A percentile compares a stretch with the other conserved stretches of the same genome.
Conservation (phyloP, 805 yeast genomes). For the Lachancea dasiensis region DNA sequence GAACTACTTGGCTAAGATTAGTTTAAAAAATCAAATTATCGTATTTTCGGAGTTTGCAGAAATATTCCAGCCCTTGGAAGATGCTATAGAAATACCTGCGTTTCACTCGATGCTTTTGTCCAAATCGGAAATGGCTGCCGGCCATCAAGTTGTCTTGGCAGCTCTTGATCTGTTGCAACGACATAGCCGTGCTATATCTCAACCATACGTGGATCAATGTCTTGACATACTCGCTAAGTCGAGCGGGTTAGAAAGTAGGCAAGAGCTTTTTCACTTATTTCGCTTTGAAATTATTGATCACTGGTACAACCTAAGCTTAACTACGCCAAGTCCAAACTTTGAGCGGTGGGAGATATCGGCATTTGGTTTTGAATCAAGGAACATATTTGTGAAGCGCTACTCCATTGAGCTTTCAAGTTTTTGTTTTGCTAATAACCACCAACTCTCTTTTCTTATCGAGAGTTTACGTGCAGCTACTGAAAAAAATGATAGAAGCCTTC, state of each 20-base stretch:
- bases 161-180: constrained; percentile 14
- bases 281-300: constrained; percentile 19
- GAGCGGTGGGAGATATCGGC: constrained; percentile 17
- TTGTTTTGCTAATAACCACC: constrained; percentile 15
- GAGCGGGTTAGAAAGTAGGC: constrained; percentile 1
- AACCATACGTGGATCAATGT: constrained; percentile 13
- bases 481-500: constrained; percentile 11
- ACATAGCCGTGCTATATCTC: constrained; percentile 14
- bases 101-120: constrained; percentile 19
- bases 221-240: constrained; percentile 1
- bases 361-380: constrained; percentile 18
- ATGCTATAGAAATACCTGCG: constrained; percentile 26
- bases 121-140: constrained; percentile 18
- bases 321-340: background rate
- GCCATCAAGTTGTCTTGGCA: constrained; percentile 17
- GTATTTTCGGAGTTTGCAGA: constrained; percentile 26
- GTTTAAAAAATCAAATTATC: constrained; percentile 25
- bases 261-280: constrained; percentile 20
- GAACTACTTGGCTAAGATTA: constrained; percentile 19
- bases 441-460: constrained; percentile 10
- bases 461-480: constrained; percentile 7
- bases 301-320: constrained; percentile 14
- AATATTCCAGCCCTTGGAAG: constrained; percentile 20
- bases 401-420: constrained; percentile 18
- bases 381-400: constrained; percentile 14